A percentile compares a stretch with the other conserved stretches of the same genome.
Conservation (phyloP, 306 rosid species). For the Elaeagnus macrophylla region DNA sequence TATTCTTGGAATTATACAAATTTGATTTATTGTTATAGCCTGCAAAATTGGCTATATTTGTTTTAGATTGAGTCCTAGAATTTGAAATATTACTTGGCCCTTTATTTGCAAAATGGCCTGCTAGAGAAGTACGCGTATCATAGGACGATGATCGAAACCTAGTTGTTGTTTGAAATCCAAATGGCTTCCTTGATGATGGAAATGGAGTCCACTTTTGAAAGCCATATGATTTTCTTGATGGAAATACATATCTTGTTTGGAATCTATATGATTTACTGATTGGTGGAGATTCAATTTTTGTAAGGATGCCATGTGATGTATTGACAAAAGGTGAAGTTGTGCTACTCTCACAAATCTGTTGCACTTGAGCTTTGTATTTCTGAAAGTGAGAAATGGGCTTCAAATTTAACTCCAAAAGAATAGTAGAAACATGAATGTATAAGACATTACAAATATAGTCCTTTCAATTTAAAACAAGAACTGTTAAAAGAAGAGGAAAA, state of each 20-base stretch:
- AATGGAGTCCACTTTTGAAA: not conserved
- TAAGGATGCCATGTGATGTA: no score
- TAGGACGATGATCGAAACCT: conserved; percentile 1
- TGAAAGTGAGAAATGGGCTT: conserved; percentile 11
- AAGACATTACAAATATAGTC: not conserved
- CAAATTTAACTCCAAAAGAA: not conserved
- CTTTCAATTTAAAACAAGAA: not conserved
- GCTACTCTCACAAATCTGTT: not conserved
- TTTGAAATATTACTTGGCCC: conserved; percentile 1
- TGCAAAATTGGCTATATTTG: not conserved
- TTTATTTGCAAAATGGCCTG: not conserved
- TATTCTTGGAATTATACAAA: conserved; percentile 4
- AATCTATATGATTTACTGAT: no score
- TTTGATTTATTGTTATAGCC: conserved; percentile 5
- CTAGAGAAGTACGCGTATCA: conserved; percentile 4
- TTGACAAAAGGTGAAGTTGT: not conserved
- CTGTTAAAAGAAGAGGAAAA: not conserved
- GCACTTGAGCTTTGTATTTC: conserved; percentile 24
- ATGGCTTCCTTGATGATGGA: conserved; percentile 3
- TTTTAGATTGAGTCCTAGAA: not conserved
- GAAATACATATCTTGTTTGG: no score
- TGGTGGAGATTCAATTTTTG: no score
- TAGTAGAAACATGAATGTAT: not conserved
- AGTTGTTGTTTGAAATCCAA: not conserved
- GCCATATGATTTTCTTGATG: no score